A percentile compares a stretch with the other conserved stretches of the same genome.
Conservation (phyloP, 2,329 filamentous ascomycete species). For the Epichloe bromicola region DNA sequence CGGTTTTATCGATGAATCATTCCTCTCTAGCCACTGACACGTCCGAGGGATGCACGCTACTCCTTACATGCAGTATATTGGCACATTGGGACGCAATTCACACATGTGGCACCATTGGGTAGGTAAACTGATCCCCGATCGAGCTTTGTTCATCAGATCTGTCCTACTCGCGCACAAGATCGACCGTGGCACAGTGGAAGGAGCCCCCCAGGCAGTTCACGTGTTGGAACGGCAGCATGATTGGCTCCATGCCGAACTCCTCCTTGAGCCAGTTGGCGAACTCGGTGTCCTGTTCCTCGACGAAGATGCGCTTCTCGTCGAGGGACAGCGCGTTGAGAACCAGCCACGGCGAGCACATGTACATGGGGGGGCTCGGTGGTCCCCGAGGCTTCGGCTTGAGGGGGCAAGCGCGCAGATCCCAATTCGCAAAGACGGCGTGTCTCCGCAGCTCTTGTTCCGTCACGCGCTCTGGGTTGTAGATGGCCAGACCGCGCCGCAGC, state of each 20-base stretch:
- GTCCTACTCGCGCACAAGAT: slow-evolving; percentile 5
- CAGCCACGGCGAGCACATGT: slow-evolving; percentile 17
- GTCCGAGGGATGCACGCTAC: too few species aligned
- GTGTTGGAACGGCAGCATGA: slow-evolving; percentile 16
- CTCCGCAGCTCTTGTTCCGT: slow-evolving; percentile 11
- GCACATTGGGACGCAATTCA: too few species aligned
- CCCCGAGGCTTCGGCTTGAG: slow-evolving; percentile 8
- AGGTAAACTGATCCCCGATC: background rate
- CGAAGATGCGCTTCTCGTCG: slow-evolving; percentile 13
- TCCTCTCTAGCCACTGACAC: too few species aligned
- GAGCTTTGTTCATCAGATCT: background rate
- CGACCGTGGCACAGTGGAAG: slow-evolving; percentile 19
- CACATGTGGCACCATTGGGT: background rate
- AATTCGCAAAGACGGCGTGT: slow-evolving; percentile 14
- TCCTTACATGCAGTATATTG: too few species aligned
- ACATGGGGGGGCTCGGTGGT: slow-evolving; percentile 11
- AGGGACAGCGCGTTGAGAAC: slow-evolving; percentile 15
- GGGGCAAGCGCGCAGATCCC: slow-evolving; percentile 16
- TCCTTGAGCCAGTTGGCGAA: slow-evolving; percentile 9
- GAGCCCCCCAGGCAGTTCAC: slow-evolving; percentile 21
- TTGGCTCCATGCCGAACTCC: slow-evolving; percentile 9
- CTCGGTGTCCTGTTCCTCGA: slow-evolving; percentile 14
- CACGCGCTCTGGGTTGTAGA: slow-evolving; percentile 15
- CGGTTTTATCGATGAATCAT: too few species aligned
- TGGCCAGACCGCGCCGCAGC: slow-evolving; percentile 14